Evolutionary conservation across 2,329 filamentous ascomycete genomes (phyloP).

Genomic region (Dactylellina leptospora): DNA sequence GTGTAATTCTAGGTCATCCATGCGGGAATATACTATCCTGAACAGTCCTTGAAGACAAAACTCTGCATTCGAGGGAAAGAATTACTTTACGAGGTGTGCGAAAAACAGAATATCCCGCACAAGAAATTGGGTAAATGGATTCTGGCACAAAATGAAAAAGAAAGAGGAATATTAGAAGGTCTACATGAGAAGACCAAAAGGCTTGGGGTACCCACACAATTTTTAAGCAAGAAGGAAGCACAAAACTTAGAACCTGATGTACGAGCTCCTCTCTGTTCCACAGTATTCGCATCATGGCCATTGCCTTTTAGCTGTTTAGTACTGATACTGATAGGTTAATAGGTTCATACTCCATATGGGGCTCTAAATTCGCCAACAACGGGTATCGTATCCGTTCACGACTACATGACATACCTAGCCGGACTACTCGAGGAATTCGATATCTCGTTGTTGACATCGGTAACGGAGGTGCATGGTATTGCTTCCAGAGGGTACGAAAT

Average conservation of each 20-base stretch:
- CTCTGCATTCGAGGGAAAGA: constrained; percentile 82
- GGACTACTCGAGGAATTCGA: constrained; percentile 79
- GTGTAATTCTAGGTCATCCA: constrained; percentile 77
- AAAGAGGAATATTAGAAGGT: constrained; percentile 71
- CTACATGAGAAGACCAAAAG: constrained; percentile 63
- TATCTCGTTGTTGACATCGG: constrained; percentile 68
- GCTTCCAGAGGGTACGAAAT: constrained; percentile 73
- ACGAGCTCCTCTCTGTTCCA: constrained; percentile 58
- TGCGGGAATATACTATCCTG: constrained; percentile 89
- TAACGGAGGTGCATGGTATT: constrained; percentile 68
- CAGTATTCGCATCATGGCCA: too few species aligned
- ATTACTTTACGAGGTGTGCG: constrained; percentile 81
- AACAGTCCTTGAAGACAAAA: constrained; percentile 77
- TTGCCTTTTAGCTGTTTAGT: too few species aligned
- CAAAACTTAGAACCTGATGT: constrained; percentile 76
- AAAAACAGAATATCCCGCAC: constrained; percentile 72
- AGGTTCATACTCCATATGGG: constrained; percentile 62
- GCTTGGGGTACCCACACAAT: constrained; percentile 74
- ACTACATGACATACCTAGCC: constrained; percentile 80
- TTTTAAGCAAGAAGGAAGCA: constrained; percentile 72
- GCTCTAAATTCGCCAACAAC: constrained; percentile 86
- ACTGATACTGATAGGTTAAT: too few species aligned
- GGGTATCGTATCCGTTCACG: constrained; percentile 89
- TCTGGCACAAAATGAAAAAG: constrained; percentile 79
- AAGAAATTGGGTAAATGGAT: constrained; percentile 90